phyloP scores from a whole-genome alignment of 2,329 filamentous ascomycete species.

The Claviceps quebecensis region DNA sequence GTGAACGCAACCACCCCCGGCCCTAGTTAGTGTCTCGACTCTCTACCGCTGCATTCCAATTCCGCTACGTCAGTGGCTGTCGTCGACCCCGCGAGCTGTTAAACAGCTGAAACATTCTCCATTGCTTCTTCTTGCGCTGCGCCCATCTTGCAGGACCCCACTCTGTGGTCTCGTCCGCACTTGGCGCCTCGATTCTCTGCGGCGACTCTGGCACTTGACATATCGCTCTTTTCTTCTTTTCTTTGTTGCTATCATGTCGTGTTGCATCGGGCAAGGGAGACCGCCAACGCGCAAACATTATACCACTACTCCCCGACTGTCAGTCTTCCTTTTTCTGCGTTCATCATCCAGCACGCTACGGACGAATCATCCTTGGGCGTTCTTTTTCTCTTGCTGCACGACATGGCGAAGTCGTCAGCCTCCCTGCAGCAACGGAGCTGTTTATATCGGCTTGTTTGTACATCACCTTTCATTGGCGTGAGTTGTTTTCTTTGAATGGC shows the following conservation, averaged over 20 bases:
- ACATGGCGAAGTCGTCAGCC: constrained; percentile 1
- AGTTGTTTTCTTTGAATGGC: not conserved
- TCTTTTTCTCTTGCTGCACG: constrained; percentile 1
- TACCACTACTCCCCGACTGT: constrained; percentile 3
- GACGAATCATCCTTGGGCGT: constrained; percentile 8
- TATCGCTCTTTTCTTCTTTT: constrained; percentile 1
- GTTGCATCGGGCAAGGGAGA: constrained; percentile 4
- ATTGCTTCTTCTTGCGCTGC: not conserved
- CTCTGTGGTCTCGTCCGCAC: not conserved
- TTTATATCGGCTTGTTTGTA: not conserved
- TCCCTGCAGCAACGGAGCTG: not conserved
- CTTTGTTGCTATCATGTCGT: constrained; percentile 1
- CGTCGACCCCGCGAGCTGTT: not conserved
- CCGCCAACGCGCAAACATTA: constrained; percentile 2
- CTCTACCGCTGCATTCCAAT: not conserved
- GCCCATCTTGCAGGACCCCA: not conserved
- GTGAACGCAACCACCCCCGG: constrained; percentile 4
- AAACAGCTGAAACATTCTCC: not conserved
- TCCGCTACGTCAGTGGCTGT: not conserved
- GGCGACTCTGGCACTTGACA: not conserved
- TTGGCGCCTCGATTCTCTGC: not conserved
- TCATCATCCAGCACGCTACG: not conserved
- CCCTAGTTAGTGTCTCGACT: not conserved
- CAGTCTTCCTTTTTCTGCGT: not conserved
- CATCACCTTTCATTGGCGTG: not conserved